A percentile compares a stretch with the other conserved stretches of the same genome.
Evolutionary conservation across 2,329 filamentous ascomycete genomes (phyloP).

Genomic region (Capronia americana): DNA sequence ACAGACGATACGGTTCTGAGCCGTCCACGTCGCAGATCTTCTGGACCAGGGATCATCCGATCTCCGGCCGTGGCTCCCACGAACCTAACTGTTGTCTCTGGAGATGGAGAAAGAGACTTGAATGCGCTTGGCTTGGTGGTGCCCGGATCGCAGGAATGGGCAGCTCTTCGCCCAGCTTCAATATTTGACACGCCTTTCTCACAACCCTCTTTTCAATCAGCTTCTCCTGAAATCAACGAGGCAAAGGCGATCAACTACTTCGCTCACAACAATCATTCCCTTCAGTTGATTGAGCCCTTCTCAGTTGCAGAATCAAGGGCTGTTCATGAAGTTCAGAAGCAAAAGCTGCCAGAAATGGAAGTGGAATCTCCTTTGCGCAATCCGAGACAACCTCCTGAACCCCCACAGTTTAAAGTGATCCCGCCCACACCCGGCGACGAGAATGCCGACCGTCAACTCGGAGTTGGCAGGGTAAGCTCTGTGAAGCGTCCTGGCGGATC

Average conservation of each 20-base stretch:
- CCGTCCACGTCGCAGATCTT: conserved; percentile 6
- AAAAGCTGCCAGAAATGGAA: conserved; percentile 40
- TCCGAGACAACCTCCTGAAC: conserved; percentile 63
- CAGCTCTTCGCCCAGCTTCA: conserved; percentile 54
- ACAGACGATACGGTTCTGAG: not conserved
- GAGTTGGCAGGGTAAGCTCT: conserved; percentile 34
- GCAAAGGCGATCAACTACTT: conserved; percentile 67
- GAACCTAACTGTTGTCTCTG: not conserved
- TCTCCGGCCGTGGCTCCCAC: conserved; percentile 10
- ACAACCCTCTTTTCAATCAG: conserved; percentile 53
- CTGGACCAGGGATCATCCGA: not conserved
- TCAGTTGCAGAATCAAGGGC: conserved; percentile 42
- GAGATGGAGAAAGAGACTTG: conserved; percentile 4
- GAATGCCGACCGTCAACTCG: conserved; percentile 49
- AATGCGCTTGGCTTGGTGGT: conserved; percentile 28
- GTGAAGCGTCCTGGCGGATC: conserved; percentile 46
- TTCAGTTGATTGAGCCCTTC: conserved; percentile 67
- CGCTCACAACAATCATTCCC: conserved; percentile 67
- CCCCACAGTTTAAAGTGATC: conserved; percentile 62
- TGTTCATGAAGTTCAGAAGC: conserved; percentile 43
- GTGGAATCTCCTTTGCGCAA: conserved; percentile 66
- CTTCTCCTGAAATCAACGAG: conserved; percentile 65
- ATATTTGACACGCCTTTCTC: conserved; percentile 57
- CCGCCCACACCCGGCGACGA: conserved; percentile 58
- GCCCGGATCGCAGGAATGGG: conserved; percentile 48